Evolutionary conservation across 1,284 basidiomycete species (phyloP).

Genomic region (Marasmius tenuissimus): DNA sequence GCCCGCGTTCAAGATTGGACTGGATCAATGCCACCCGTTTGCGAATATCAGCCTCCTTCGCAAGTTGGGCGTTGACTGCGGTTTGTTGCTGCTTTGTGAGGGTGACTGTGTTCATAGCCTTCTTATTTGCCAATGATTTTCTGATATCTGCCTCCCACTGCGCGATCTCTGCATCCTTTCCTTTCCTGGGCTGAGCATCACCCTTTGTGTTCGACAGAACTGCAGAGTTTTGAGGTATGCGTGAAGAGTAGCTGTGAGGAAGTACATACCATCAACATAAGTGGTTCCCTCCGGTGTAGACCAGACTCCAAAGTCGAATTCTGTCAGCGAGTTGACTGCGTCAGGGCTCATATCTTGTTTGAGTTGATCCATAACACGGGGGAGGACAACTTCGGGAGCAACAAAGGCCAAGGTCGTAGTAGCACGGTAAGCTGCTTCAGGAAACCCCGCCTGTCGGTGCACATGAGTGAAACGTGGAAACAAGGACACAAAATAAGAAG

Average conservation of each 20-base stretch:
- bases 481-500: not conserved
- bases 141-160: constrained; percentile 95
- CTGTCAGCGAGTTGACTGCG: constrained; percentile 61
- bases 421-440: constrained; percentile 73
- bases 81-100: constrained; percentile 85
- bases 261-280: constrained; percentile 71
- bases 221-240: constrained; percentile 23
- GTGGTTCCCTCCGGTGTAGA: constrained; percentile 76
- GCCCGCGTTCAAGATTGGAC: constrained; percentile 59
- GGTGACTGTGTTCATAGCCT: constrained; percentile 43
- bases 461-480: not conserved
- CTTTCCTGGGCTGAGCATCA: constrained; percentile 59
- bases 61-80: constrained; percentile 76
- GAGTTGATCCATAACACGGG: constrained; percentile 69
- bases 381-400: constrained; percentile 66
- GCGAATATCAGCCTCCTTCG: constrained; percentile 74
- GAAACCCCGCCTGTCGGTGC: constrained; percentile 42
- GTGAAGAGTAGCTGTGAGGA: not conserved
- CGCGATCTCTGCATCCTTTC: constrained; percentile 84
- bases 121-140: constrained; percentile 80
- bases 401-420: constrained; percentile 80
- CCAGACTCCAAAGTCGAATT: constrained; percentile 83
- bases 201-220: constrained; percentile 67
- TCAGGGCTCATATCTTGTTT: constrained; percentile 60
- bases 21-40: constrained; percentile 57